Percentiles rank a stretch among this genome's conserved stretches.
Conservation (phyloP, 192 early-diverging fungal genomes). For the Mortierella alpina region DNA sequence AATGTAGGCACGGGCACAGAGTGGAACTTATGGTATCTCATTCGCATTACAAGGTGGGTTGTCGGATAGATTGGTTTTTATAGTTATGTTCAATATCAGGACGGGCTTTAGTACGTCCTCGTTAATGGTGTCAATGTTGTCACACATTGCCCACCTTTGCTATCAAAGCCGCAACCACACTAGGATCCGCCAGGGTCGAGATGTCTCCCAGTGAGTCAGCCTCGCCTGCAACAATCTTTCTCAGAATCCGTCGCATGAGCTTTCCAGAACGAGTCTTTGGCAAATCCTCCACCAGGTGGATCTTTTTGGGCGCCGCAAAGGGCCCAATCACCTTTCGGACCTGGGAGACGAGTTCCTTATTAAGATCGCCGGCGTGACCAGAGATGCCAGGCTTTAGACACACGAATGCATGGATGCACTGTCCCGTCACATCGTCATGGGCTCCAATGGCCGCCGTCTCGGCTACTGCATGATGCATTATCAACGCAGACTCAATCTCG, state of each 20-base stretch:
- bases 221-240: conserved; percentile 93
- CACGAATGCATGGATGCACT: conserved; percentile 89
- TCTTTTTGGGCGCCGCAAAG: conserved; percentile 89
- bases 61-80: no score
- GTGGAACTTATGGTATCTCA: no score
- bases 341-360: conserved; percentile 73
- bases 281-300: conserved; percentile 87
- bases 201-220: conserved; percentile 88
- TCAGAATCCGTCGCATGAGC: conserved; percentile 93
- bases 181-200: conserved; percentile 86
- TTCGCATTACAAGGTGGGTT: no score
- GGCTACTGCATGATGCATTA: conserved; percentile 80
- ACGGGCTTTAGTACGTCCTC: no score
- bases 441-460: conserved; percentile 93
- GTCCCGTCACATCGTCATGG: conserved; percentile 89
- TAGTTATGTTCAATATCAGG: no score
- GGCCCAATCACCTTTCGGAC: conserved; percentile 92
- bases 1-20: no score
- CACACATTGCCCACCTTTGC: conserved; percentile 24
- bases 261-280: conserved; percentile 98
- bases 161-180: conserved; percentile 45
- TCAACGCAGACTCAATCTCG: conserved; percentile 93
- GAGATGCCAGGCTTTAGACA: conserved; percentile 73
- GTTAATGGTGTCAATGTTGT: no score
- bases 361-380: conserved; percentile 30